Evolutionary conservation across 371 early-diverging fungal genomes (phyloP), one percentile per base, ranked within the genome.

Genomic region (Circinella minor): DNA sequence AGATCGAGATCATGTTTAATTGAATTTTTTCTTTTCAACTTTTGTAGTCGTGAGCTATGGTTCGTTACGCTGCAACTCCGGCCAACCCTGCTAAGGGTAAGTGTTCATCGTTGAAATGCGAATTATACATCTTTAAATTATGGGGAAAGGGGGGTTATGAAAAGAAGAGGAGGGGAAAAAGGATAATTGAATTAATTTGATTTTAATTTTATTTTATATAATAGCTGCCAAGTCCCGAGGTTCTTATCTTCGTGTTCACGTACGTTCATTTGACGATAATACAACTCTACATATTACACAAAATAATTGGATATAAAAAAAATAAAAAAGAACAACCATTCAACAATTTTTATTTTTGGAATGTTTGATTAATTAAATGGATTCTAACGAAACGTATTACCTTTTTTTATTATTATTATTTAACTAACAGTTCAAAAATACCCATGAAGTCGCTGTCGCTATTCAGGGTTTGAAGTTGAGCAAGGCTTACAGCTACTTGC

Each of bases 241-340:
- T 81, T 91, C 93, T 71, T 95, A 98, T 92, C 93, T 98, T 79
- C 96, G 97, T 83, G 98, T 98, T 86, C 96, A 96, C 93, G 85
- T 84, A 84, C 63, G 81, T 80, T 15, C 17, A 60, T 11, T 43
- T 1, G 43, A 43, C 11, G 6, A 6, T 9, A 43, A 43, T 11
- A 18, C 39, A 18, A 13, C 18, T 36, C 38, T 46, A 10, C 38
- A 18, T 17, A 8, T 51, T 54, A 9, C 11, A 11, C 9, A 43
- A 43, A 43, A 6, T 6, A 43, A 1, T 43, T 43, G 43, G 11
- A 43, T 43, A 43, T 46, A 36, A 10, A 54, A 69, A 38, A 43
- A 63, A 15, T 36, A 17, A 87, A 82, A 65, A 59, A 47, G 36
- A 57, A 36, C 67, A 27, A 27, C 27, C 0, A 27, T 27, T 27